Evolutionary conservation across 2,329 filamentous ascomycete genomes (phyloP), one percentile per base, ranked within the genome.

Genomic region (Nannizzia gypsea): DNA sequence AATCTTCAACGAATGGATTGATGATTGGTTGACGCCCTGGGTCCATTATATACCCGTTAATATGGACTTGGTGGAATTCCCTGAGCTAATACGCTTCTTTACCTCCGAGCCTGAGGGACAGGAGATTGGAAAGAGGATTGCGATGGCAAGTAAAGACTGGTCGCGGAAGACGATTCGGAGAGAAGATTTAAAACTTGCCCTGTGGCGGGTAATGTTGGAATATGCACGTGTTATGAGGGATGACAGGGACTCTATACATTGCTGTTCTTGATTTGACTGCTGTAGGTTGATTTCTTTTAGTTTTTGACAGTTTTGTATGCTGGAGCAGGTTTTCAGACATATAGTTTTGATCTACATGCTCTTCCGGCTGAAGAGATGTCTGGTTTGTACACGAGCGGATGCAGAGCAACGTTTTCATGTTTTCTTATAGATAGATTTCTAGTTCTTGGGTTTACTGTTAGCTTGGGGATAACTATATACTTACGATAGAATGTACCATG

Each of bases 201-300:
- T 82, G 28, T 86, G 85, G 65, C 73, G 85, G 56, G 66, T 87
- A 61, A 63, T 87, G 64, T 66, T 87, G 24, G 84, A 87, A 73
- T 77, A 57, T 52, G 38, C 46, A 17, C 44, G 57, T 22, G 11
- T 59, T 24, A 59, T 59, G 26, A 36, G 17, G 34, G 60, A 61
- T 44, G 57, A 59, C 15, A 34, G 59, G 15, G 46, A 61, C 20
- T 31, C 22, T 9, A 26, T 59, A 46, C 24, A 54, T 8, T 55
- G 58, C 36, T 55, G 58, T 17, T 60, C 50, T 54, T 54, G 26
- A 54, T 54, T n/a, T 54, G 24, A 34, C 15, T 34, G n/a, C 6
- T 50, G 44, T n/a, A n/a, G n/a, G n/a, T 2, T 34, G 11, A 34
- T 34, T 34, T 15, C 40, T 44, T 24, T 44, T 6, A 17, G 13